Evolutionary conservation across 768 basidiomycete genomes (phyloP).

Genomic region (Amanita fuliginea): DNA sequence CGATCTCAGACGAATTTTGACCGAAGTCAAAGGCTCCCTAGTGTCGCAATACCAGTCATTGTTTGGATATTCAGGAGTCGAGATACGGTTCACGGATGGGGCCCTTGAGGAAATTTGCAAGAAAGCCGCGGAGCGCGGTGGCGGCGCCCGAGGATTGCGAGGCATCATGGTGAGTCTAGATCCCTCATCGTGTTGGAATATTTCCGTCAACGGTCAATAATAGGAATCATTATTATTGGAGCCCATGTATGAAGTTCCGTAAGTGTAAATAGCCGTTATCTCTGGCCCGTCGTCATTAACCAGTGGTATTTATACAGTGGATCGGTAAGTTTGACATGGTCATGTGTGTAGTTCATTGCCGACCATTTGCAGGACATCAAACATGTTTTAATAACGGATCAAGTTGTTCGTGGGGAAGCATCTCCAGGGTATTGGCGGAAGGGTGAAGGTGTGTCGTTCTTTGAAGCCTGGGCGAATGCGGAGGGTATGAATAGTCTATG

Average conservation of each 20-base stretch:
- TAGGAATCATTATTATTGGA: constrained; percentile 79
- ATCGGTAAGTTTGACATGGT: constrained; percentile 36
- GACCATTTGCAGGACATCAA: constrained; percentile 44
- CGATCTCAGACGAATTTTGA: constrained; percentile 84
- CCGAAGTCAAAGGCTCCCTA: constrained; percentile 85
- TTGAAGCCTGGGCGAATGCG: constrained; percentile 68
- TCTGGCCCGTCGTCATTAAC: neutral
- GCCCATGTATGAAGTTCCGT: constrained; percentile 90
- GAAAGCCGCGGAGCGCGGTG: constrained; percentile 70
- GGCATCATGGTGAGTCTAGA: constrained; percentile 64
- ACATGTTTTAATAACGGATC: constrained; percentile 73
- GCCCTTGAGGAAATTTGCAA: constrained; percentile 77
- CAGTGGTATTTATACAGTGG: constrained; percentile 28
- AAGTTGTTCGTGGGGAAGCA: constrained; percentile 52
- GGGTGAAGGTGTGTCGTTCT: constrained; percentile 56
- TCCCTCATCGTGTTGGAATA: neutral
- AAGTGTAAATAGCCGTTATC: constrained; percentile 24
- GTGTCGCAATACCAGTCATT: constrained; percentile 83
- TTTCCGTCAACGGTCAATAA: neutral
- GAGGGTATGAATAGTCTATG: constrained; percentile 25
- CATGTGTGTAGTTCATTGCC: neutral
- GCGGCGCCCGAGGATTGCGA: constrained; percentile 82
- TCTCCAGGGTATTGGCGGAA: constrained; percentile 68
- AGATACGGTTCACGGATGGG: constrained; percentile 75
- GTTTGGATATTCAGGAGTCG: constrained; percentile 75